Percentiles rank a stretch among this genome's conserved stretches.
phyloP scores from a whole-genome alignment of 108 stramenopile genomes.

The Conticribra weissflogii region DNA sequence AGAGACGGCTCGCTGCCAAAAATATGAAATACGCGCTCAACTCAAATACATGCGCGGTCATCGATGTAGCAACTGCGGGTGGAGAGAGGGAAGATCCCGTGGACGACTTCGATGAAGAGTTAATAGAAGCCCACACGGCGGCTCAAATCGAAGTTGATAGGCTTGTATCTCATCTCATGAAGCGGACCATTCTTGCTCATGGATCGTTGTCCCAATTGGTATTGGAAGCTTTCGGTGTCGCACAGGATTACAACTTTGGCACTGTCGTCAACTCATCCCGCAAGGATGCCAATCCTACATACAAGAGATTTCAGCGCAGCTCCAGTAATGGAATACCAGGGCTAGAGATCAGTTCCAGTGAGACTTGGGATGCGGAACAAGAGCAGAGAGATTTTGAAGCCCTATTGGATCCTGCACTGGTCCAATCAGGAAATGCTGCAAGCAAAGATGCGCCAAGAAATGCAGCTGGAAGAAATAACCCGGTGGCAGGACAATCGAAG shows the following conservation, averaged over 20 bases:
- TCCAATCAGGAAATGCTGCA: background rate
- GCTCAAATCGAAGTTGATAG: slow-evolving; percentile 56
- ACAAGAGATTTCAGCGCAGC: background rate
- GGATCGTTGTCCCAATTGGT: slow-evolving; percentile 58
- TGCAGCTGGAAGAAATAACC: background rate
- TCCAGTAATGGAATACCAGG: background rate
- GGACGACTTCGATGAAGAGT: slow-evolving; percentile 29
- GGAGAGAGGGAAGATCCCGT: slow-evolving; percentile 7
- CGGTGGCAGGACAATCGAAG: slow-evolving; percentile 15
- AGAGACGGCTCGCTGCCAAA: background rate
- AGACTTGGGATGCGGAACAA: slow-evolving; percentile 32
- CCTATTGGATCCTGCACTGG: slow-evolving; percentile 16
- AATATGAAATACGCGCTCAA: too few species aligned
- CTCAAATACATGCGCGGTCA: too few species aligned
- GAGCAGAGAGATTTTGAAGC: slow-evolving; percentile 45
- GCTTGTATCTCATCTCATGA: slow-evolving; percentile 42
- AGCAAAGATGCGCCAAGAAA: background rate
- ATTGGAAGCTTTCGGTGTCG: slow-evolving; percentile 52
- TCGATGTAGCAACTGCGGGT: too few species aligned
- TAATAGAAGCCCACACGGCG: slow-evolving; percentile 38
- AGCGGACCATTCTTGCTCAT: slow-evolving; percentile 55
- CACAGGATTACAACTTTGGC: slow-evolving; percentile 50
- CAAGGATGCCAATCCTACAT: background rate
- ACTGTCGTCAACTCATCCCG: slow-evolving; percentile 40
- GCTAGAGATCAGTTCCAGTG: background rate